These are phyloP conservation scores for Botryotinia calthae DNA, from an alignment of 2,329 filamentous ascomycete genomes.

Conservation along the genomic window DNA sequence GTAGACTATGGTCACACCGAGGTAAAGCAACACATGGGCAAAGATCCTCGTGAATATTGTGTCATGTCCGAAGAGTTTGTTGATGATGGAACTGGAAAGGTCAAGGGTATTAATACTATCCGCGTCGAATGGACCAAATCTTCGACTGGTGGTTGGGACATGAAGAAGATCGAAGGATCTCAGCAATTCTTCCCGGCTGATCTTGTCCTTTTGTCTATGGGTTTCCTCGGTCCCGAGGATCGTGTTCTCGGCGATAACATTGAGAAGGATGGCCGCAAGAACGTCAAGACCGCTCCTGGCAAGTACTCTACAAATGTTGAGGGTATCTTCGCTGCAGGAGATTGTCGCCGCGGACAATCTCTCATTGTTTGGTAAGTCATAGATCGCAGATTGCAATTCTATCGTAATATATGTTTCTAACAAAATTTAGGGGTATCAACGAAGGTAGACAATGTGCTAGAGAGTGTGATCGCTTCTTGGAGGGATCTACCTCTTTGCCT, in stretches of 20 bases:
- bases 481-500: slow-evolving; percentile 74
- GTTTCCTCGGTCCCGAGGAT: slow-evolving; percentile 91
- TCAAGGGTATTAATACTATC: slow-evolving; percentile 94
- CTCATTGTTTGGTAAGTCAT: slow-evolving; percentile 84
- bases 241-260: slow-evolving; percentile 83
- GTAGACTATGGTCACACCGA: slow-evolving; percentile 98
- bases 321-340: slow-evolving; percentile 90
- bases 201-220: slow-evolving; percentile 92
- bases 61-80: slow-evolving; percentile 98
- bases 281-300: slow-evolving; percentile 87
- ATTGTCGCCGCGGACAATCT: slow-evolving; percentile 91
- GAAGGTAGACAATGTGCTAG: slow-evolving; percentile 91
- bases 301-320: slow-evolving; percentile 85
- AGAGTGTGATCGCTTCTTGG: slow-evolving; percentile 86
- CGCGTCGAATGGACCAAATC: slow-evolving; percentile 96
- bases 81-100: slow-evolving; percentile 79
- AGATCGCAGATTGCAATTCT: not conserved
- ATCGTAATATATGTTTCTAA: slow-evolving; percentile 39
- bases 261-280: slow-evolving; percentile 90
- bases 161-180: slow-evolving; percentile 93
- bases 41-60: slow-evolving; percentile 94
- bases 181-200: slow-evolving; percentile 97
- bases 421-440: slow-evolving; percentile 75
- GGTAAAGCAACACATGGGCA: slow-evolving; percentile 93
- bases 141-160: slow-evolving; percentile 88